Evolutionary conservation across 176 grass and related monocot genomes (phyloP), one percentile per base, ranked within the genome.

Genomic region (Metroxylon sagu): DNA sequence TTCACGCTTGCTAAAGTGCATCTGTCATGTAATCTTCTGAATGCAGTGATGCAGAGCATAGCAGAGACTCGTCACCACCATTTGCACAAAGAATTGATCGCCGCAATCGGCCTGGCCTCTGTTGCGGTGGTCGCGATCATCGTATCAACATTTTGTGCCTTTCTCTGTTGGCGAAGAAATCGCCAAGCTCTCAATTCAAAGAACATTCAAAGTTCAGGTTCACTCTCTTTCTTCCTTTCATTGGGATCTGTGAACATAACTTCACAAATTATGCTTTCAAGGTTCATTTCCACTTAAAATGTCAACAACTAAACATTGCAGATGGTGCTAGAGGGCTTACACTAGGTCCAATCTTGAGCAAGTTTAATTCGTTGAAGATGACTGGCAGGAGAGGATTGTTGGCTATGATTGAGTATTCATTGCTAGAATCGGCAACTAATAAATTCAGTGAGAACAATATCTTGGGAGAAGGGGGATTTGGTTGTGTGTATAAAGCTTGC

Each of bases 391-490:
- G 88, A 61, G 79, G 82, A 10, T 79, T 98, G 8, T 28, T 92
- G 29, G 84, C 78, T 5, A 85, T 85, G 87, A 72, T 92, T 23
- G 84, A 85, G 53, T 98, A 89, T 69, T 72, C 69, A 6, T 70
- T 56, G 10, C 69, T 98, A 23, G 93, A 92, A 66, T 69, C 64
- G 1, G 73, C 93, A 3, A 98, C 93, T 0, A 74, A 78, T 19
- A 89, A 71, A 70, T 98, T 98, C 75, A 76, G 73, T 5, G 88
- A 92, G 59, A 72, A 56, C 25, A 98, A 89, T 58, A 57, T 92
- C 60, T 76, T 98, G 16, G 84, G 88, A 6, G 81, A 87, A 6
- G 93, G 93, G 1, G 93, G 93, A 50, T 92, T 98, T 6, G 78
- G 87, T 1, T 60, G 67, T 21, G 88, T 98, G 28, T 98, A 98